These are phyloP conservation scores for Paramecium biaurelia DNA, from an alignment of 73 alveolate species.

Conservation along the genomic window DNA sequence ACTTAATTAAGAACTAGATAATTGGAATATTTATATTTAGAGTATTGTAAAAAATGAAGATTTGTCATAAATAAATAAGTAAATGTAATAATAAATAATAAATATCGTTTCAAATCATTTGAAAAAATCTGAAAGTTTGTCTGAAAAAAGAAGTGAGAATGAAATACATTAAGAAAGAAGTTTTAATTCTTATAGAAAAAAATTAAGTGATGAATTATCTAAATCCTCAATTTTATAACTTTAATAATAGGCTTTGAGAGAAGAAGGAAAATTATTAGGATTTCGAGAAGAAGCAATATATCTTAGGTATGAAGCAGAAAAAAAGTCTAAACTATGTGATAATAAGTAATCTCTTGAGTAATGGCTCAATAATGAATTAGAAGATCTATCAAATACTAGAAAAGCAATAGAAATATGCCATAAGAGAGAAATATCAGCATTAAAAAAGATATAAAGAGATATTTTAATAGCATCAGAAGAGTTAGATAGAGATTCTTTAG, in stretches of 20 bases:
- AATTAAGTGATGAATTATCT: background rate
- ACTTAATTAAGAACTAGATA: background rate
- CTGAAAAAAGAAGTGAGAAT: background rate
- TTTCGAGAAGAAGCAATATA: conserved; percentile 26
- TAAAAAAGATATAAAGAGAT: conserved; percentile 29
- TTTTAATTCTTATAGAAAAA: background rate
- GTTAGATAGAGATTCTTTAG: background rate
- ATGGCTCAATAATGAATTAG: conserved; percentile 11
- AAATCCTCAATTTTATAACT: background rate
- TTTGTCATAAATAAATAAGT: background rate
- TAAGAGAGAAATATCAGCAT: background rate
- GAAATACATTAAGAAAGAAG: background rate
- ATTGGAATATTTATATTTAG: background rate
- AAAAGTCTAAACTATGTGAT: background rate
- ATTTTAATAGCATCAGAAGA: background rate
- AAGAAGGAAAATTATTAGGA: background rate
- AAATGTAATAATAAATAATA: background rate
- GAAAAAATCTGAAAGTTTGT: background rate
- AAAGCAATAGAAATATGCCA: background rate
- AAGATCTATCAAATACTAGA: background rate
- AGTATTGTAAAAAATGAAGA: background rate
- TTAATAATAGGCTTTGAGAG: background rate
- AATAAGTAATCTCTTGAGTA: conserved; percentile 4
- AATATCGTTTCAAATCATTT: conserved; percentile 1
- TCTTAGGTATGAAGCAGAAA: background rate